Evolutionary conservation across 257 asterid genomes (phyloP).

Genomic region (Fraxinus americana): DNA sequence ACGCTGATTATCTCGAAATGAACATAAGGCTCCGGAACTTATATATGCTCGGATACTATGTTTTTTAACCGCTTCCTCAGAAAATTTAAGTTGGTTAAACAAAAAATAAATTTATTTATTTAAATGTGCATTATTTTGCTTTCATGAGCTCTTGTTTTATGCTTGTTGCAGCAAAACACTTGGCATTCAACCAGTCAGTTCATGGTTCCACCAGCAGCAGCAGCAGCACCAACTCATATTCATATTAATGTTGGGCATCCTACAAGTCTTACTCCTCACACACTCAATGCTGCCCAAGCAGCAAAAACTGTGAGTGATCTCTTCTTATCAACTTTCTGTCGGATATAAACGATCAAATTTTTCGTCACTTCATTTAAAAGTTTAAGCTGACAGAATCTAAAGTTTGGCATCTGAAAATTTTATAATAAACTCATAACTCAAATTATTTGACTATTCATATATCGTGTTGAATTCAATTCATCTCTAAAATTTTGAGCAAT

Average conservation of each 20-base stretch:
- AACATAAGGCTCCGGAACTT: background rate
- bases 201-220: background rate
- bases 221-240: background rate
- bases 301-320: background rate
- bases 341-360: no score
- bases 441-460: no score
- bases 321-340: background rate
- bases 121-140: background rate
- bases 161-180: background rate
- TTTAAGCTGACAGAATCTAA: no score
- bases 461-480: background rate
- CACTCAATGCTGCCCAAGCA: background rate
- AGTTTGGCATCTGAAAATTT: no score
- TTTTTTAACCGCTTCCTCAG: background rate
- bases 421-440: no score
- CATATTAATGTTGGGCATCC: constrained; percentile 2
- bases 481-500: no score
- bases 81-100: no score
- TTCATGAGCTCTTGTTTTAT: background rate
- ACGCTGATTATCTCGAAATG: background rate
- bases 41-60: background rate
- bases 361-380: no score
- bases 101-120: no score
- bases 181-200: background rate
- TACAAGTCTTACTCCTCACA: background rate